Conservation (phyloP, 805 yeast species). For the Saturnispora dispora region DNA sequence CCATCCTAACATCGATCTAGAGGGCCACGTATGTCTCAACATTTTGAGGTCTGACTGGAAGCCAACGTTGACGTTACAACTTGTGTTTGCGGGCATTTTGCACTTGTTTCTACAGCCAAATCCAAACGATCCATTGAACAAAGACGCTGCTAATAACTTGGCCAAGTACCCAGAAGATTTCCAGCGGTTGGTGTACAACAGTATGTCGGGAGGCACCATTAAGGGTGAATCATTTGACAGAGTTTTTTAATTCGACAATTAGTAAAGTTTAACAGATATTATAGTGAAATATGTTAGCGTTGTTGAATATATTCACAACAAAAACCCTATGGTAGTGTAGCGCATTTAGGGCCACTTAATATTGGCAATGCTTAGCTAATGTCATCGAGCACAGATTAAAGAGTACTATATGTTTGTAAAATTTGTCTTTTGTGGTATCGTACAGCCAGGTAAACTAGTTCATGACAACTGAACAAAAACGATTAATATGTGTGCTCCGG, state of each 20-base stretch:
- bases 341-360: no score
- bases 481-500: no score
- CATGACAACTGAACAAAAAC: no score
- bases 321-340: no score
- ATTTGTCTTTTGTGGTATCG: no score
- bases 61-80: conserved; percentile 76
- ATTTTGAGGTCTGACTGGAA: conserved; percentile 94
- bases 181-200: conserved; percentile 41
- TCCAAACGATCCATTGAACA: conserved; percentile 85
- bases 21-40: conserved; percentile 87
- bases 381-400: no score
- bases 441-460: no score
- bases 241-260: conserved; percentile 28
- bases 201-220: conserved; percentile 70
- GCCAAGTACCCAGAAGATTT: conserved; percentile 40
- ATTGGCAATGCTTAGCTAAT: no score
- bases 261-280: not conserved
- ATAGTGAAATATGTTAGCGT: no score
- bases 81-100: conserved; percentile 76
- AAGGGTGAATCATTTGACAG: conserved; percentile 52
- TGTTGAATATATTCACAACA: no score
- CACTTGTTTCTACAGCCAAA: conserved; percentile 86
- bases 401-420: no score
- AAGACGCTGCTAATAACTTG: conserved; percentile 68
- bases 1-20: conserved; percentile 88